A percentile compares a stretch with the other conserved stretches of the same genome.
phyloP scores from a whole-genome alignment of 1,284 basidiomycete genomes.

The Meira nashicola region DNA sequence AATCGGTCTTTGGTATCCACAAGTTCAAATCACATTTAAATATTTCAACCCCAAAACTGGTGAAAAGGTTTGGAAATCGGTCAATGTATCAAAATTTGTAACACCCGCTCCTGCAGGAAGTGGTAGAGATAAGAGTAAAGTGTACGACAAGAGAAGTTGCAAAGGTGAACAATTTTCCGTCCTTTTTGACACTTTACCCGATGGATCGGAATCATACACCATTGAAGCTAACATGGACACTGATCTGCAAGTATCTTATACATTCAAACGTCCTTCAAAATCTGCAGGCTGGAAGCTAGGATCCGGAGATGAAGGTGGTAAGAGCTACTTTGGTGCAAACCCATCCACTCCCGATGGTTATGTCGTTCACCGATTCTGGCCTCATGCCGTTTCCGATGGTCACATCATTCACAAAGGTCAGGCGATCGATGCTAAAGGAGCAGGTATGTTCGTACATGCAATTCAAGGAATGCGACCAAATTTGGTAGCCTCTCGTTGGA shows the following conservation, averaged over 20 bases:
- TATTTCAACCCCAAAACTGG: conserved; percentile 73
- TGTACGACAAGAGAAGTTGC: conserved; percentile 70
- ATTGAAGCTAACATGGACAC: conserved; percentile 75
- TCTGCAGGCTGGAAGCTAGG: conserved; percentile 88
- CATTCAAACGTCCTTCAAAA: conserved; percentile 65
- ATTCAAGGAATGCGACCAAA: conserved; percentile 99
- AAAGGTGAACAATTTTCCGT: conserved; percentile 82
- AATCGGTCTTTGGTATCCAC: conserved; percentile 85
- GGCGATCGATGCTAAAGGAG: conserved; percentile 64
- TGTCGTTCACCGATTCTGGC: conserved; percentile 50
- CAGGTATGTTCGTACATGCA: conserved; percentile 91
- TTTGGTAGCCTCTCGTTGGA: conserved; percentile 87
- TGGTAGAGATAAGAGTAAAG: conserved; percentile 55
- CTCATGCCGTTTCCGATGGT: conserved; percentile 61
- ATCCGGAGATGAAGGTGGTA: conserved; percentile 77
- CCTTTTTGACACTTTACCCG: conserved; percentile 61
- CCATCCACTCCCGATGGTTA: conserved; percentile 35
- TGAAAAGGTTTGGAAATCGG: conserved; percentile 76
- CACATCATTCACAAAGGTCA: conserved; percentile 69
- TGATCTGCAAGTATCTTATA: conserved; percentile 75
- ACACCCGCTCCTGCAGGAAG: conserved; percentile 62
- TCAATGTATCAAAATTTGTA: conserved; percentile 80
- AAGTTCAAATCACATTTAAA: conserved; percentile 93
- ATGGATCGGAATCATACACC: conserved; percentile 67
- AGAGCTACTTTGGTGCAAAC: conserved; percentile 74